phyloP scores from a whole-genome alignment of 495 filamentous ascomycete genomes.

The Mycothermus thermophilus region DNA sequence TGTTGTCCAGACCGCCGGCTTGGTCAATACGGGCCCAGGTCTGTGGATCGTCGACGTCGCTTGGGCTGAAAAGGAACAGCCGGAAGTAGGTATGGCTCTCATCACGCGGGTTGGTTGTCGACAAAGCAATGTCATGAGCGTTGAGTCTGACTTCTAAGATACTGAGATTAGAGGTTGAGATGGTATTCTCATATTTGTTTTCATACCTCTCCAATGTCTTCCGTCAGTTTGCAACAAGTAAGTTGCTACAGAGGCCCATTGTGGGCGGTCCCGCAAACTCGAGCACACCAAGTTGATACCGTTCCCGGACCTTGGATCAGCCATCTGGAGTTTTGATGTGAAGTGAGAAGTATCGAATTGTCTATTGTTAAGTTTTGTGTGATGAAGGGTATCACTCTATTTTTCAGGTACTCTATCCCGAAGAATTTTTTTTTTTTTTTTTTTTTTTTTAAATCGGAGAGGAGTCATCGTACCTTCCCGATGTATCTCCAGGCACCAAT shows the following conservation, averaged over 20 bases:
- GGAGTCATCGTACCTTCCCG: too few species aligned
- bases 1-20: conserved; percentile 18
- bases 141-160: conserved; percentile 37
- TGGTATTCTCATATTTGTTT: too few species aligned
- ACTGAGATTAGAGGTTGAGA: not conserved
- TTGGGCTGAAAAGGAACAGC: conserved; percentile 40
- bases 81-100: conserved; percentile 19
- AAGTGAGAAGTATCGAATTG: too few species aligned
- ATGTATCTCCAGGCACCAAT: too few species aligned
- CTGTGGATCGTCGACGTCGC: conserved; percentile 22
- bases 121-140: conserved; percentile 42
- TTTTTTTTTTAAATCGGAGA: too few species aligned
- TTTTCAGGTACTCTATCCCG: too few species aligned
- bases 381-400: too few species aligned
- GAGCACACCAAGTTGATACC: conserved; percentile 35
- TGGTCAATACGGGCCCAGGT: conserved; percentile 31
- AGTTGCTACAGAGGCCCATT: conserved; percentile 35
- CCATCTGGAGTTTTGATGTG: too few species aligned
- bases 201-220: conserved; percentile 36
- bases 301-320: too few species aligned
- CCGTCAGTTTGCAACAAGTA: conserved; percentile 25
- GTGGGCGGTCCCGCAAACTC: conserved; percentile 37
- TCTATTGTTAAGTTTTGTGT: too few species aligned
- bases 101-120: conserved; percentile 11
- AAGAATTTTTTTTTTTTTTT: too few species aligned